These are phyloP conservation scores for Pulveroboletus sp. DNA, from an alignment of 768 basidiomycete species.

Conservation along the genomic window DNA sequence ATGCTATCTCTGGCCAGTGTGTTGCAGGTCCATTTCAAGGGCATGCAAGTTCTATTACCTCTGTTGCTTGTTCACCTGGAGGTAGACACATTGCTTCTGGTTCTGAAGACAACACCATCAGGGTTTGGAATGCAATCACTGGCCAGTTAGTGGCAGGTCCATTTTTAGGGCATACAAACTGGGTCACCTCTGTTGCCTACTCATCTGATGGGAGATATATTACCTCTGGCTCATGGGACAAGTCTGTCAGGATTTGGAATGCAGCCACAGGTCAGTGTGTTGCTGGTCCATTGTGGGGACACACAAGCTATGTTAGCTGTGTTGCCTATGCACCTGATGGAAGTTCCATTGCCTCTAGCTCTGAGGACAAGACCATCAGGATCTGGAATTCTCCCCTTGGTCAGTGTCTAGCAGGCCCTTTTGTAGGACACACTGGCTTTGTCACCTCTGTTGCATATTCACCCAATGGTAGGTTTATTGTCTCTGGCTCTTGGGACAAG, in stretches of 20 bases:
- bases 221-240: background rate
- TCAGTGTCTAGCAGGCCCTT: background rate
- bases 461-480: background rate
- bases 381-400: background rate
- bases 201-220: background rate
- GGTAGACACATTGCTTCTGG: background rate
- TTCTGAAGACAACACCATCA: background rate
- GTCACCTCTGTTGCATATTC: background rate
- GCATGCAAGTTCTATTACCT: background rate
- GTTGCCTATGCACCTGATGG: background rate
- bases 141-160: background rate
- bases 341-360: background rate
- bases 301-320: background rate
- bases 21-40: slow-evolving; percentile 1
- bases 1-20: background rate
- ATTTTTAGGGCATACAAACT: background rate
- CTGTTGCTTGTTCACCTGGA: background rate
- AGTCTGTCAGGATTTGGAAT: background rate
- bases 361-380: background rate
- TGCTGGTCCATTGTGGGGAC: background rate
- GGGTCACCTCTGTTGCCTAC: background rate
- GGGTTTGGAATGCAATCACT: background rate
- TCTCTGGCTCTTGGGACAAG: background rate
- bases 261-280: background rate
- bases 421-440: background rate